A percentile compares a stretch with the other conserved stretches of the same genome.
Evolutionary conservation across 805 yeast genomes (phyloP).

Genomic region (Metschnikowia amazonensis): DNA sequence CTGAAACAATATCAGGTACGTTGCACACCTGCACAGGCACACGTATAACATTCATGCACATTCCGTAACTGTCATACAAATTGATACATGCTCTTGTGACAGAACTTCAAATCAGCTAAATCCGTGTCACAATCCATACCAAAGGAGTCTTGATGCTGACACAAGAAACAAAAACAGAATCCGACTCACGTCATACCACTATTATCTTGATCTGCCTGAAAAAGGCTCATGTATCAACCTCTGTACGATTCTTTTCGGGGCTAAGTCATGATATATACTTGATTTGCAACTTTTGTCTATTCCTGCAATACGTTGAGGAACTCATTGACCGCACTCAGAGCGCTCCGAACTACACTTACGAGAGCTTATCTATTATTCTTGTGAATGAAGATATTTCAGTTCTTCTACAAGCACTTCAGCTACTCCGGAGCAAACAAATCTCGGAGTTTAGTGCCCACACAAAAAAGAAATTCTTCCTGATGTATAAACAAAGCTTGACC

Average conservation of each 20-base stretch:
- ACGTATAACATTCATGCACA: no score
- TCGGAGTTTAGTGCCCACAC: neutral
- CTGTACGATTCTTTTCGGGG: slow-evolving; percentile 9
- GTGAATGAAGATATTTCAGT: slow-evolving; percentile 10
- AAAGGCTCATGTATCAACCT: neutral
- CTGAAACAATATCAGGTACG: no score
- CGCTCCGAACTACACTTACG: neutral
- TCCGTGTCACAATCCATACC: neutral
- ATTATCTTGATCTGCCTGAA: slow-evolving; percentile 14
- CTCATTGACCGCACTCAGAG: slow-evolving; percentile 3
- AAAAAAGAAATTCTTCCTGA: slow-evolving; percentile 2
- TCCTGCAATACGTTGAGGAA: slow-evolving; percentile 8
- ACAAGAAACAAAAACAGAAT: neutral
- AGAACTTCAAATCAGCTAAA: neutral
- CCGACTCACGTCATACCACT: neutral
- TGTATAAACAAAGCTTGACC: slow-evolving; percentile 9
- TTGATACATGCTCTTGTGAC: neutral
- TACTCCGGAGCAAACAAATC: slow-evolving; percentile 1
- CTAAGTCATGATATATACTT: slow-evolving; percentile 14
- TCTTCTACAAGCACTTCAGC: slow-evolving; percentile 8
- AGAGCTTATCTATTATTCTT: slow-evolving; percentile 8
- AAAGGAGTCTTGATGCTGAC: neutral
- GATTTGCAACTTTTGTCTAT: slow-evolving; percentile 7
- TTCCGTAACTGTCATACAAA: no score
- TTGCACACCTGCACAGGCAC: no score